Evolutionary conservation across 2,329 filamentous ascomycete species (phyloP).

Genomic region (Penicillium digitatum): DNA sequence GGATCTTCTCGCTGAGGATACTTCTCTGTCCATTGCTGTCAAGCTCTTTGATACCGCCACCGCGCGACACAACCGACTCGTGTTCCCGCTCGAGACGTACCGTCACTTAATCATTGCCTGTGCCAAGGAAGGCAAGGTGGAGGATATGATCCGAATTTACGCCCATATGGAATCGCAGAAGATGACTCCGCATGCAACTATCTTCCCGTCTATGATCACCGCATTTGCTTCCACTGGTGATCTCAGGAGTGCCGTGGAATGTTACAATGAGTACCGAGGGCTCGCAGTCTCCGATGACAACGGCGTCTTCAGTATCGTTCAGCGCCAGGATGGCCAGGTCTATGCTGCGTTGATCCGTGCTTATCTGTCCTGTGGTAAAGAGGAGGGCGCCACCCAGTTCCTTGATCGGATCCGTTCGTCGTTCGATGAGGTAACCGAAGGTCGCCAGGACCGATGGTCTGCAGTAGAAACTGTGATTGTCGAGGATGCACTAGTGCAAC

Average conservation of each 20-base stretch:
- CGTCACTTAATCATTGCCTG: conserved; percentile 81
- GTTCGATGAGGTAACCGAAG: conserved; percentile 45
- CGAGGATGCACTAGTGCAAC: conserved; percentile 71
- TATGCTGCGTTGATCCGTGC: conserved; percentile 90
- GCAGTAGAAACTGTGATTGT: conserved; percentile 70
- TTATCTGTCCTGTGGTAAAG: conserved; percentile 76
- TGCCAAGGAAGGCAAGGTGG: conserved; percentile 72
- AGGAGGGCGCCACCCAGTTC: conserved; percentile 79
- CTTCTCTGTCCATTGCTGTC: conserved; percentile 78
- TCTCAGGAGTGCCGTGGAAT: conserved; percentile 81
- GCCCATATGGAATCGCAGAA: conserved; percentile 82
- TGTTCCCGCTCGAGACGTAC: conserved; percentile 79
- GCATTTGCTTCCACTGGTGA: conserved; percentile 81
- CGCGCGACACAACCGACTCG: conserved; percentile 54
- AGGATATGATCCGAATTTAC: conserved; percentile 87
- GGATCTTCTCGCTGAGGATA: conserved; percentile 80
- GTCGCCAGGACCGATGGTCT: conserved; percentile 55
- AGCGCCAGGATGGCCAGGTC: conserved; percentile 74
- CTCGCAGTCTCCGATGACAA: conserved; percentile 81
- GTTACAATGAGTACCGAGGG: conserved; percentile 90
- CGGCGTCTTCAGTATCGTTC: conserved; percentile 63
- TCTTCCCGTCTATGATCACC: conserved; percentile 92
- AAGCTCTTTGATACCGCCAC: conserved; percentile 79
- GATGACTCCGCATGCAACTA: conserved; percentile 69
- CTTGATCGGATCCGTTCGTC: conserved; percentile 69